phyloP scores from a whole-genome alignment of 495 filamentous ascomycete species.

The Symbiotaphrina buchneri region DNA sequence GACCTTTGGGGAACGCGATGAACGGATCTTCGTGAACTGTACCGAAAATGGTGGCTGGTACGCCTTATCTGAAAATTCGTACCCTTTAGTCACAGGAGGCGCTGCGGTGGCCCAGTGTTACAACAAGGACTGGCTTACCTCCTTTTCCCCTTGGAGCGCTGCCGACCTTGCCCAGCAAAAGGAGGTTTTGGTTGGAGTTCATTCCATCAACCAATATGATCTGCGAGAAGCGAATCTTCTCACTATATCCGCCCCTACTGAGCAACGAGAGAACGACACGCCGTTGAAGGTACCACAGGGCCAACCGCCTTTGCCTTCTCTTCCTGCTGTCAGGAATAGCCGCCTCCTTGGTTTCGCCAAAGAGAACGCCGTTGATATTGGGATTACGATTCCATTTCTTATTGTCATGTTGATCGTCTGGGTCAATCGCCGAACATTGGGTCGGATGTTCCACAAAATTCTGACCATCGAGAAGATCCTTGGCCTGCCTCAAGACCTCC shows the following conservation, averaged over 20 bases:
- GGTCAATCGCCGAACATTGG: conserved; percentile 24
- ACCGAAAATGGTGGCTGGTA: conserved; percentile 79
- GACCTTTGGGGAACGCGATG: conserved; percentile 28
- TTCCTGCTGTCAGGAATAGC: conserved; percentile 4
- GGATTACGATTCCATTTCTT: conserved; percentile 20
- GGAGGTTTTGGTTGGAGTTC: conserved; percentile 28
- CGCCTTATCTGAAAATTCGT: conserved; percentile 71
- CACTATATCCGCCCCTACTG: conserved; percentile 11
- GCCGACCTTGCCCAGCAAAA: conserved; percentile 20
- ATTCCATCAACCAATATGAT: conserved; percentile 14
- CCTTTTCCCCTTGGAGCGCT: conserved; percentile 15
- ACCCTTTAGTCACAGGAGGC: conserved; percentile 57
- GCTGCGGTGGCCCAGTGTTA: conserved; percentile 42
- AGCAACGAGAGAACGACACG: conserved; percentile 15
- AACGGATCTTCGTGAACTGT: conserved; percentile 66
- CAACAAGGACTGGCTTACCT: conserved; percentile 20
- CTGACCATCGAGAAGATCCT: conserved; percentile 29
- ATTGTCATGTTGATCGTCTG: conserved; percentile 24
- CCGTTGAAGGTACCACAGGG: conserved; percentile 11
- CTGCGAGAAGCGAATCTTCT: conserved; percentile 8
- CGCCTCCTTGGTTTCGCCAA: conserved; percentile 18
- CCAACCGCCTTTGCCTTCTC: background rate
- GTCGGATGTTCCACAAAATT: conserved; percentile 24
- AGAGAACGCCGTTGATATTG: conserved; percentile 28
- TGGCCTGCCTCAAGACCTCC: too few species aligned